Percentiles rank a stretch among this genome's conserved stretches.
These are phyloP conservation scores for Paraphysoderma sedebokerense DNA, from an alignment of 371 early-diverging fungal species.

Conservation along the genomic window DNA sequence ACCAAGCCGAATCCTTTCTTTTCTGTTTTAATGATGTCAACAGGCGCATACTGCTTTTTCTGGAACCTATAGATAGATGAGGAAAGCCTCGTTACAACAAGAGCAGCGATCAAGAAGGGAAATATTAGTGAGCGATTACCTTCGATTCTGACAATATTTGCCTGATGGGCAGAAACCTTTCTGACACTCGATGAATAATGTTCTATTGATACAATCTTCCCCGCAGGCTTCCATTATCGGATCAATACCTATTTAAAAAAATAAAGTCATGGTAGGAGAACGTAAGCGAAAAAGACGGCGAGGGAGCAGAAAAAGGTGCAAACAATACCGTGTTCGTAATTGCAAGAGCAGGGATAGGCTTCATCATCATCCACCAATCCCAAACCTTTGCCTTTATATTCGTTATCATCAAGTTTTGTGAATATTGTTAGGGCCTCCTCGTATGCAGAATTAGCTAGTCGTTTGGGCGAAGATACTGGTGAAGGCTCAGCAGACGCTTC, in stretches of 20 bases:
- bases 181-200: conserved; percentile 82
- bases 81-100: not conserved
- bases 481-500: too few relatives aligned
- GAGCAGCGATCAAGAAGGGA: not conserved
- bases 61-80: conserved; percentile 43
- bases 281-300: not conserved
- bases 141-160: conserved; percentile 67
- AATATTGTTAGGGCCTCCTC: conserved; percentile 33
- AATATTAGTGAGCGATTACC: conserved; percentile 24
- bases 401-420: conserved; percentile 40
- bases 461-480: too few relatives aligned
- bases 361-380: conserved; percentile 52
- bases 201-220: conserved; percentile 82
- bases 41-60: conserved; percentile 54
- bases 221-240: conserved; percentile 52
- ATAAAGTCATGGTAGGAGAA: not conserved
- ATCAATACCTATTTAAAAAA: conserved; percentile 4
- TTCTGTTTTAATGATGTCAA: conserved; percentile 71
- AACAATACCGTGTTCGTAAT: conserved; percentile 38
- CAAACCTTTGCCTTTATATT: conserved; percentile 46
- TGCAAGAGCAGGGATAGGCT: conserved; percentile 62
- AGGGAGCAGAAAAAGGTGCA: not conserved
- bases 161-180: conserved; percentile 77
- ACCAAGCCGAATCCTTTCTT: conserved; percentile 85
- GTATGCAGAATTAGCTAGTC: too few relatives aligned